These are phyloP conservation scores for Cordia subcordata DNA, from an alignment of 257 asterid genomes.

Conservation along the genomic window DNA sequence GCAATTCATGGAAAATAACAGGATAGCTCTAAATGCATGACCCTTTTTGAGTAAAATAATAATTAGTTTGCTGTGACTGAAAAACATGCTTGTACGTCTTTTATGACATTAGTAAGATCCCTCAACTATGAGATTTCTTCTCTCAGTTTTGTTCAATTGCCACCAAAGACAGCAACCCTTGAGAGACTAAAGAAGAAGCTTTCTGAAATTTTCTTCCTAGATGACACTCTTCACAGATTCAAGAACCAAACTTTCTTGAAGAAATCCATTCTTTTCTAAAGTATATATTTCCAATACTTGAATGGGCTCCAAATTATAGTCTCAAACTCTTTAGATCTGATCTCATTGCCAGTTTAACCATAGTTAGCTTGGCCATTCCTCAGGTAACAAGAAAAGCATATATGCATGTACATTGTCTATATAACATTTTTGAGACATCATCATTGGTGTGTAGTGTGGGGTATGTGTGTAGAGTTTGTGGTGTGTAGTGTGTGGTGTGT, in stretches of 20 bases:
- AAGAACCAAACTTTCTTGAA: constrained; percentile 55
- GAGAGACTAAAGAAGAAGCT: constrained; percentile 65
- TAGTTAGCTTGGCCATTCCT: constrained; percentile 90
- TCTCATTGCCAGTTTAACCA: constrained; percentile 72
- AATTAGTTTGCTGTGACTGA: too few species aligned
- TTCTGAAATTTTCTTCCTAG: constrained; percentile 77
- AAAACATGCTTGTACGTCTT: too few species aligned
- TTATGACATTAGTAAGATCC: too few species aligned
- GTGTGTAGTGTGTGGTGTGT: too few species aligned
- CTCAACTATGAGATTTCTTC: too few species aligned
- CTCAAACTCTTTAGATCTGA: constrained; percentile 51
- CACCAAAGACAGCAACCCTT: constrained; percentile 56
- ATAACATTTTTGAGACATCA: too few species aligned
- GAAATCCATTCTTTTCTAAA: constrained; percentile 47
- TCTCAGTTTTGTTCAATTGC: constrained; percentile 65
- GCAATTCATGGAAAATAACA: too few species aligned
- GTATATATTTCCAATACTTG: constrained; percentile 64
- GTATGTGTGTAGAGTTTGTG: too few species aligned
- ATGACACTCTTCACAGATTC: constrained; percentile 73
- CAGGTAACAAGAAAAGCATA: constrained; percentile 37
- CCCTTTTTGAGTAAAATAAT: too few species aligned
- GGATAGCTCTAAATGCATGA: too few species aligned
- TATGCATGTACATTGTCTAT: too few species aligned
- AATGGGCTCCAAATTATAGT: constrained; percentile 70
- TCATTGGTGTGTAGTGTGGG: too few species aligned